phyloP scores from a whole-genome alignment of 177 flowering plant species.

The Vitis hybrid region DNA sequence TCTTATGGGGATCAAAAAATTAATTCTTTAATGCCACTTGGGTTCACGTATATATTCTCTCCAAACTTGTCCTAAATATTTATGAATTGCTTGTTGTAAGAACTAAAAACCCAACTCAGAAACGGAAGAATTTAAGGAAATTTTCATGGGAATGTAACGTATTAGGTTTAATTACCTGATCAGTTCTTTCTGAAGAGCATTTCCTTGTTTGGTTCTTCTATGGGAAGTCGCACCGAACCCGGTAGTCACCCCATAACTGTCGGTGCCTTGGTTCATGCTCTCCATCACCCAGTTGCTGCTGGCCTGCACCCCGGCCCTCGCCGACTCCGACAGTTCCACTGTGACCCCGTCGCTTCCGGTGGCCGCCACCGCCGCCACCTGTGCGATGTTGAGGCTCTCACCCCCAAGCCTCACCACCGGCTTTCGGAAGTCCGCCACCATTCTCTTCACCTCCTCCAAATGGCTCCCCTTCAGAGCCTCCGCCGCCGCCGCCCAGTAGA shows the following conservation, averaged over 20 bases:
- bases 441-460: slow-evolving; percentile 61
- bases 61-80: too few relatives aligned
- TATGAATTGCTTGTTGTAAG: too few relatives aligned
- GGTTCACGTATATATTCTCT: too few relatives aligned
- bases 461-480: slow-evolving; percentile 62
- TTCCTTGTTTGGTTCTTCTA: slow-evolving; percentile 64
- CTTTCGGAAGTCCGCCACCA: slow-evolving; percentile 62
- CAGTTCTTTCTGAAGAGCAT: slow-evolving; percentile 71
- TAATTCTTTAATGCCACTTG: too few relatives aligned
- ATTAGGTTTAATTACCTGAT: slow-evolving; percentile 40
- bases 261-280: slow-evolving; percentile 62
- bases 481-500: slow-evolving; percentile 60
- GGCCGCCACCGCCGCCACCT: slow-evolving; percentile 50
- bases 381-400: slow-evolving; percentile 46
- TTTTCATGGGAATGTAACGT: too few relatives aligned
- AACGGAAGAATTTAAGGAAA: too few relatives aligned
- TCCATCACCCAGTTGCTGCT: slow-evolving; percentile 83
- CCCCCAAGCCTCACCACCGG: slow-evolving; percentile 54
- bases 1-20: too few relatives aligned
- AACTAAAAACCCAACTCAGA: too few relatives aligned
- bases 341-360: slow-evolving; percentile 24
- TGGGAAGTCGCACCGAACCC: slow-evolving; percentile 81
- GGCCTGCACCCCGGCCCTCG: slow-evolving; percentile 57
- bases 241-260: slow-evolving; percentile 73
- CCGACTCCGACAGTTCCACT: slow-evolving; percentile 60